These are phyloP conservation scores for Annona squamosa DNA, from an alignment of 164 flowering plant species.

Conservation along the genomic window DNA sequence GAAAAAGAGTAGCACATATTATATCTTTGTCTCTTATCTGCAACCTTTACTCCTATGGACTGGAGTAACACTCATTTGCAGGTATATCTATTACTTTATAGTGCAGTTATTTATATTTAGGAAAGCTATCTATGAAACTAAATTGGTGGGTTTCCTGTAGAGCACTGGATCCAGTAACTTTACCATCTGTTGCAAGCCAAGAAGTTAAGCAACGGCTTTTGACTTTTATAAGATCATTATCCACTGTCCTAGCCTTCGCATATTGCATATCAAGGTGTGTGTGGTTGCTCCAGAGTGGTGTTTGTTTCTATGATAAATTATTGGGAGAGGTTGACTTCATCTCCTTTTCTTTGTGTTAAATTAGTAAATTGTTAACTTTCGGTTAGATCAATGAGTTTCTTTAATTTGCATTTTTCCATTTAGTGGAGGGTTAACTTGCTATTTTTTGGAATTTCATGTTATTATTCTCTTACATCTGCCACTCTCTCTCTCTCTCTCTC, in stretches of 20 bases:
- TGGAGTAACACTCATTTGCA: slow-evolving; percentile 82
- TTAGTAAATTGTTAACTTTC: background rate
- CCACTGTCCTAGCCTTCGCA: slow-evolving; percentile 85
- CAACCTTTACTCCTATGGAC: slow-evolving; percentile 84
- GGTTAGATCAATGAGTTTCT: background rate
- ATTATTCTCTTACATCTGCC: background rate
- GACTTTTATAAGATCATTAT: slow-evolving; percentile 74
- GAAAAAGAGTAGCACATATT: slow-evolving; percentile 68
- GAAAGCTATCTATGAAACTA: slow-evolving; percentile 2
- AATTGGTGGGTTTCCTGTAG: slow-evolving; percentile 30
- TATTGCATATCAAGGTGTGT: slow-evolving; percentile 79
- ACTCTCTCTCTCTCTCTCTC: background rate
- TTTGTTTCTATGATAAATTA: background rate
- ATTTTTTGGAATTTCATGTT: background rate
- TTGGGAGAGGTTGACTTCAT: background rate
- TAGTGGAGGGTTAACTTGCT: background rate
- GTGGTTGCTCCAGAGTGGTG: background rate
- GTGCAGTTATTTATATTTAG: background rate
- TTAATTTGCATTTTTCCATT: background rate
- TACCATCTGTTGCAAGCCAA: slow-evolving; percentile 82
- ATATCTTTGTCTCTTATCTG: slow-evolving; percentile 57
- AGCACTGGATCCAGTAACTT: slow-evolving; percentile 68
- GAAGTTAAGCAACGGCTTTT: slow-evolving; percentile 72
- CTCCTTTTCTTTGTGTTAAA: no score
- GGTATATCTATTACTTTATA: slow-evolving; percentile 29